Conservation (phyloP, 495 filamentous ascomycete genomes). For the Neurospora sp. region DNA sequence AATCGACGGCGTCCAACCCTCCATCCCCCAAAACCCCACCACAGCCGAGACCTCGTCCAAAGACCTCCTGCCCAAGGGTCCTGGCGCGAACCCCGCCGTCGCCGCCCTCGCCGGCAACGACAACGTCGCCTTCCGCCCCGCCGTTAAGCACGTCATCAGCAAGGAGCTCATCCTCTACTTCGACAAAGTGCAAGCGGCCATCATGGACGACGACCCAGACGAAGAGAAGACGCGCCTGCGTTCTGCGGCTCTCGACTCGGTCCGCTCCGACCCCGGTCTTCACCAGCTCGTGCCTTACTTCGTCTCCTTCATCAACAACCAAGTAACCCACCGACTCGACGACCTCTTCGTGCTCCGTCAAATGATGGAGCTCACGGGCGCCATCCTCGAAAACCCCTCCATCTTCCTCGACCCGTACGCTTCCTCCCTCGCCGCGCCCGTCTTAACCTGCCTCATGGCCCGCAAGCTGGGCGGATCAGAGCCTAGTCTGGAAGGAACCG, state of each 20-base stretch:
- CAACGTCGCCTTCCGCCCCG: constrained; percentile 71
- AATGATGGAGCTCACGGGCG: constrained; percentile 79
- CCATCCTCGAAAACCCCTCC: constrained; percentile 69
- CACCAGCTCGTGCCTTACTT: constrained; percentile 96
- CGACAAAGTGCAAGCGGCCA: constrained; percentile 76
- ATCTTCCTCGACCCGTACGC: constrained; percentile 88
- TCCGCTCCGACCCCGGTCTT: constrained; percentile 77
- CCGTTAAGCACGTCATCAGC: constrained; percentile 89
- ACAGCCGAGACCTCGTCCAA: constrained; percentile 66
- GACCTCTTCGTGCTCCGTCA: constrained; percentile 77
- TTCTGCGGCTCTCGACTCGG: constrained; percentile 69
- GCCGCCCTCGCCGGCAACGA: constrained; percentile 75
- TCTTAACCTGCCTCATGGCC: constrained; percentile 83
- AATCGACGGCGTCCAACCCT: constrained; percentile 90
- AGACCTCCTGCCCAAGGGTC: constrained; percentile 81
- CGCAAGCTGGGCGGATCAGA: constrained; percentile 60
- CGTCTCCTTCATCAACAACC: constrained; percentile 84
- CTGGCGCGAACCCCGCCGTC: constrained; percentile 69
- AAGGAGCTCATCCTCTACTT: constrained; percentile 97
- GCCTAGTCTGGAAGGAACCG: constrained; percentile 10
- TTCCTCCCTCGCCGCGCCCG: constrained; percentile 73
- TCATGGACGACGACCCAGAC: constrained; percentile 76
- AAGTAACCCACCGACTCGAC: constrained; percentile 83
- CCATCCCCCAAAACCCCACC: constrained; percentile 91
- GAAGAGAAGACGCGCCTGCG: constrained; percentile 57